These are phyloP conservation scores for Dillenia suffruticosa DNA, from an alignment of 164 flowering plant species.

Conservation along the genomic window DNA sequence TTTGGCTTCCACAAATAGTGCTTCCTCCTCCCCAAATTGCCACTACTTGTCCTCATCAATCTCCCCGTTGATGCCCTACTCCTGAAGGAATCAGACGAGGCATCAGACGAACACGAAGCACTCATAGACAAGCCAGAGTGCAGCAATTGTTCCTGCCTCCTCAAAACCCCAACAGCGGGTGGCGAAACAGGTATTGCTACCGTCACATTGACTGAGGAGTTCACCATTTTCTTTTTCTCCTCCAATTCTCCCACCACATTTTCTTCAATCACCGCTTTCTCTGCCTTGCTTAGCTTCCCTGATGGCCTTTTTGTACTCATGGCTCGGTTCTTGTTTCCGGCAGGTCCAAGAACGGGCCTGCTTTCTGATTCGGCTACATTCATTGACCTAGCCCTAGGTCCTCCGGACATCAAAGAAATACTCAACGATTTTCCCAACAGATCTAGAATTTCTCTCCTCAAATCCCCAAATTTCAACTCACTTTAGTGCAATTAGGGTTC, in stretches of 20 bases:
- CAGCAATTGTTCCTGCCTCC: constrained; percentile 42
- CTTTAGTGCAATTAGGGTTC: neutral
- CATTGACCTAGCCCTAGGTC: constrained; percentile 57
- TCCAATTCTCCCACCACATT: constrained; percentile 21
- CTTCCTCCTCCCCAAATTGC: constrained; percentile 31
- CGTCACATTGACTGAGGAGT: neutral
- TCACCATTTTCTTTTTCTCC: constrained; percentile 15
- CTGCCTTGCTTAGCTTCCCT: constrained; percentile 43
- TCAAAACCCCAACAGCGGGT: constrained; percentile 12
- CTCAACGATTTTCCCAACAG: constrained; percentile 6
- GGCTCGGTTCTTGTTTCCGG: constrained; percentile 47
- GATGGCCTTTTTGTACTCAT: constrained; percentile 34
- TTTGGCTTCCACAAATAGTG: constrained; percentile 28
- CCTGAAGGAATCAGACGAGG: constrained; percentile 50
- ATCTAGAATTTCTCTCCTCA: constrained; percentile 9
- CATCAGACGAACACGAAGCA: constrained; percentile 62
- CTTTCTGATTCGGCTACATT: constrained; percentile 59
- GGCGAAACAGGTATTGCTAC: too few species aligned
- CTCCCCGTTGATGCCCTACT: constrained; percentile 59
- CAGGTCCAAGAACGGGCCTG: constrained; percentile 53
- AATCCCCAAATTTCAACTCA: constrained; percentile 9
- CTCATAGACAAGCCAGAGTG: constrained; percentile 39
- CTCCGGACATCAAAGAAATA: constrained; percentile 44
- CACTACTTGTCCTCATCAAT: constrained; percentile 32
- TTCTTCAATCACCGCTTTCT: constrained; percentile 11